A percentile compares a stretch with the other conserved stretches of the same genome.
Conservation (phyloP, 2,329 filamentous ascomycete genomes). For the Zymoseptoria pseudotritici region DNA sequence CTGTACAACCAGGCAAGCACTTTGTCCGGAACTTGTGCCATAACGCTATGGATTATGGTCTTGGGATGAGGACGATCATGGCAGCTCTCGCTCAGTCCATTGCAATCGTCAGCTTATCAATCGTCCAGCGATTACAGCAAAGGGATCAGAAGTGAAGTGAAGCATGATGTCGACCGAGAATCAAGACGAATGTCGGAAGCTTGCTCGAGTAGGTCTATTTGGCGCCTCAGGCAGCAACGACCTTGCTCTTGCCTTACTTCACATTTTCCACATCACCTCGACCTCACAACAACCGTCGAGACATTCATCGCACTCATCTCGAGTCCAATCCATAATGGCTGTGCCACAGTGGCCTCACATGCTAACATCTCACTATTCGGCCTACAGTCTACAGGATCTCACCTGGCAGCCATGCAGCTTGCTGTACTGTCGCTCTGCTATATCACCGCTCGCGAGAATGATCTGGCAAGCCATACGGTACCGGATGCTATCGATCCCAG, state of each 20-base stretch:
- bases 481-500: not conserved
- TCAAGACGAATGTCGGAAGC: not conserved
- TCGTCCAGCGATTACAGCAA: not conserved
- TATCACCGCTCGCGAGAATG: not conserved
- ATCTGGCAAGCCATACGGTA: not conserved
- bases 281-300: not conserved
- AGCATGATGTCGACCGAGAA: not conserved
- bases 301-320: not conserved
- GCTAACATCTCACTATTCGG: not conserved
- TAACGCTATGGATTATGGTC: slow-evolving; percentile 17
- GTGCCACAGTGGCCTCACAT: not conserved
- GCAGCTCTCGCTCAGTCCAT: not conserved
- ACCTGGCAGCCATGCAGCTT: not conserved
- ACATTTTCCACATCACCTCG: not conserved
- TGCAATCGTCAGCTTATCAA: not conserved
- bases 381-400: not conserved
- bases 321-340: not conserved
- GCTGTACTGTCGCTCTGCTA: not conserved
- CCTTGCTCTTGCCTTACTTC: not conserved
- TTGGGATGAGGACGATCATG: not conserved
- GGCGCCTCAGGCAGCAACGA: not conserved
- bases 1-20: slow-evolving; percentile 94
- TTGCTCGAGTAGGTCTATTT: not conserved
- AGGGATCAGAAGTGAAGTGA: not conserved
- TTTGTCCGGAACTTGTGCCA: slow-evolving; percentile 72